Evolutionary conservation across 2,329 filamentous ascomycete species (phyloP).

Genomic region (Cryphonectria radicalis): DNA sequence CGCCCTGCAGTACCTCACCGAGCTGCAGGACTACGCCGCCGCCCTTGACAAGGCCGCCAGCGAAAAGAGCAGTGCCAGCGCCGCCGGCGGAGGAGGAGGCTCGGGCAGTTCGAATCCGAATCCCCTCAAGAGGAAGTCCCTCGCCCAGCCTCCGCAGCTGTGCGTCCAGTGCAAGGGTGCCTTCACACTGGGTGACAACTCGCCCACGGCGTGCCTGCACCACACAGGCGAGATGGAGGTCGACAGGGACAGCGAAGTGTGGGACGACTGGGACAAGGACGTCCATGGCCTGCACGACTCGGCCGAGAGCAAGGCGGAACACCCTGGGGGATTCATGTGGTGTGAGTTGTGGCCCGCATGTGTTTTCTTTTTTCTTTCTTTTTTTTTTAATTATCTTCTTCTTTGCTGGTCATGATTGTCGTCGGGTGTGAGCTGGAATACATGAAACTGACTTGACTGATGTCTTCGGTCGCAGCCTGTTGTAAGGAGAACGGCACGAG

Average conservation of each 20-base stretch:
- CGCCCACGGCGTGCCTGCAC: constrained; percentile 20
- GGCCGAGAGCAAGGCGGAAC: constrained; percentile 16
- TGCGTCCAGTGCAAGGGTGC: constrained; percentile 24
- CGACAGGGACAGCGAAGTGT: constrained; percentile 2
- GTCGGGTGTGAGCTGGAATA: too few relatives aligned
- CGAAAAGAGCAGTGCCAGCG: not conserved
- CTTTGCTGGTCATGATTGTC: too few relatives aligned
- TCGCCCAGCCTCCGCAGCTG: constrained; percentile 17
- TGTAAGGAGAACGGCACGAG: constrained; percentile 16
- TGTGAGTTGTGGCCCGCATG: constrained; percentile 10
- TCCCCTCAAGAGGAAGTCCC: constrained; percentile 18
- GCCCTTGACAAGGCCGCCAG: not conserved
- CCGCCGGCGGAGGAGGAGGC: not conserved
- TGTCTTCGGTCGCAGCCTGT: constrained; percentile 14
- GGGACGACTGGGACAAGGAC: constrained; percentile 14
- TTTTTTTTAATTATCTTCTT: too few relatives aligned
- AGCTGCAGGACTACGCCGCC: constrained; percentile 17
- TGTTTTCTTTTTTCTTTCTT: not conserved
- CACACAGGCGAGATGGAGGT: constrained; percentile 17
- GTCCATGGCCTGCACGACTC: not conserved
- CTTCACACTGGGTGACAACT: constrained; percentile 17
- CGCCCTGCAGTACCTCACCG: constrained; percentile 24
- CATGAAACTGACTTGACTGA: not conserved
- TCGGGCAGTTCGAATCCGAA: not conserved
- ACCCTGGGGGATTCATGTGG: constrained; percentile 22